Evolutionary conservation across 441 rosid genomes (phyloP), one percentile per base, ranked within the genome.

Genomic region (Adansonia grandidieri): DNA sequence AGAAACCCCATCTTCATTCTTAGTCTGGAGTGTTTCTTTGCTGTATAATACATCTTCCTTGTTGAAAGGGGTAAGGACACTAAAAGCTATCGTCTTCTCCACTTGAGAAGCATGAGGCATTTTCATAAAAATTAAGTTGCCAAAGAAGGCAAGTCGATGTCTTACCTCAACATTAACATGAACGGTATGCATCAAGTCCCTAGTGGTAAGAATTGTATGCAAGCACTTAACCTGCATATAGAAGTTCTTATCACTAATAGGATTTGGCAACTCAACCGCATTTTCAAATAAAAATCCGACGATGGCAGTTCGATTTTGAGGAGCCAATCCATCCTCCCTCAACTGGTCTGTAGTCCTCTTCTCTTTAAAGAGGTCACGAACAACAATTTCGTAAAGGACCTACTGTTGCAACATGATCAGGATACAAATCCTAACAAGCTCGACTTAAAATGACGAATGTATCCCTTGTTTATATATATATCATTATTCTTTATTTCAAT

Each of bases 31-130:
- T 47, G 37, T 45, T 37, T 64, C 69, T 64, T 32, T 37, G 69
- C 20, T 64, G 15, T 15, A 64, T 3, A 64, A 47, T 47, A 64
- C 69, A 19, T 63, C 68, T 63, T 64, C 69, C 14, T 64, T 64
- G 69, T 64, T 32, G 69, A 32, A 64, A 64, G 69, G 69, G 20
- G 69, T 64, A 47, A 64, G 69, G 69, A 37, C 69, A 64, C 48
- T 64, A 40, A 64, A 64, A 42, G 69, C 69, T 47, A 64, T 64
- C 69, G 37, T 64, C 69, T 64, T 64, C 48, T 64, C 69, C 40
- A 64, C 48, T 64, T 64, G 69, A 17, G 69, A 47, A 64, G 69
- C 69, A 64, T n/a, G 69, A 37, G 69, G 69, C 69, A 64, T 37
- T 24, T 37, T 64, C 69, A 37, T 64, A 37, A 64, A 64, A 14